Base-by-base conservation (phyloP, 257 asterid genomes). In the Fraxinus cuspidata region DNA sequence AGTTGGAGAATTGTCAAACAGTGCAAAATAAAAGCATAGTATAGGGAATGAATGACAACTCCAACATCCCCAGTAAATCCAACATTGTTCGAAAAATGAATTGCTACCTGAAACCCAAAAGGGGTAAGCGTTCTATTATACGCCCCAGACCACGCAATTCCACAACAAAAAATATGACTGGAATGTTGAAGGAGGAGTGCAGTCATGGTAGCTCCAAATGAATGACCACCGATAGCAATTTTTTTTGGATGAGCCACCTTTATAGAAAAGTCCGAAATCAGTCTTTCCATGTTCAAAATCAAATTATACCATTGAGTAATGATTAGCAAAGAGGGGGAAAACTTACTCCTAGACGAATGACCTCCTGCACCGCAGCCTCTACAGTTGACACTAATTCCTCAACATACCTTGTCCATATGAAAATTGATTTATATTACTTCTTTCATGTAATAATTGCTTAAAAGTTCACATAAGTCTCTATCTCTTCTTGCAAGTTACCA, bases 201-300 rank as follows among this genome's bases (percentile, higher is more conserved):
- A n/a, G 98, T 87, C 99, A 92, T 93, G 88, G 90, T 92, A 79
- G 99, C 98, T 51, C 97, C 99, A 69, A 93, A 96, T 27, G 98
- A 93, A 80, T 96, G 97, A 86, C 99, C 98, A 42, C 97, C 97
- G 44, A 93, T 81, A 58, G 96, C 92, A 78, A 96, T 87, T 89
- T 92, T 96, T 80, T 86, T 80, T 32, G 96, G 94, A 87, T 93
- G 92, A 77, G 97, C 98, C 88, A 95, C 97, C 97, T 93, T 77
- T 58, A 79, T 70, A 73, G 66, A 70, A 51, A 75, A 81, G 68
- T 9, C 29, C 67, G 58, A 78, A 49, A 77, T 79, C 31, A 11
- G 18, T 38, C 68, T 72, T 80, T 15, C 76, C 11, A 5, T 34
- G 38, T 34, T 34, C 1, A 34, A 34, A 34, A 34, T 34, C 44